Evolutionary conservation across 2,329 filamentous ascomycete species (phyloP).

Genomic region (Xylariomycetidae sp.): DNA sequence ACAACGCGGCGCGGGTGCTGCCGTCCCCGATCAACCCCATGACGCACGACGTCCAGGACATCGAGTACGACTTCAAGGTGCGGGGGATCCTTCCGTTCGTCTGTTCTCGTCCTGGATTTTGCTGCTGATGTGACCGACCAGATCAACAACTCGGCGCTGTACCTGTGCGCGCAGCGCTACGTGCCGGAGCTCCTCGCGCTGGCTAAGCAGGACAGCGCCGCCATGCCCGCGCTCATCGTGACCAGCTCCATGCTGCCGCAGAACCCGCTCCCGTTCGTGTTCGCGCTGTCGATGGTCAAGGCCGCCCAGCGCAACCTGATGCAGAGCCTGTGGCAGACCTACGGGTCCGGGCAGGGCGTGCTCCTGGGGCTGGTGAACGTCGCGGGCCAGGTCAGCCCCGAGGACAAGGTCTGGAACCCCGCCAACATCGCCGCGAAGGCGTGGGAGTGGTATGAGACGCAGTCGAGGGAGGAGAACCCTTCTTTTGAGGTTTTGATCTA

Average conservation of each 20-base stretch:
- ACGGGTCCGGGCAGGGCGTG: constrained; percentile 31
- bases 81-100: too few species aligned
- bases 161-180: constrained; percentile 25
- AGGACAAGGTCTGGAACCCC: constrained; percentile 36
- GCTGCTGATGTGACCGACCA: constrained; percentile 21
- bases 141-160: constrained; percentile 42
- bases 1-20: constrained; percentile 45
- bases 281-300: constrained; percentile 44
- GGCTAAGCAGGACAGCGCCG: constrained; percentile 18
- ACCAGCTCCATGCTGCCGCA: constrained; percentile 42
- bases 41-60: constrained; percentile 34
- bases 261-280: constrained; percentile 38
- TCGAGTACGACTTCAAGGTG: constrained; percentile 45
- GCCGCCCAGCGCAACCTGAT: constrained; percentile 45
- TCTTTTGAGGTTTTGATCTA: neutral
- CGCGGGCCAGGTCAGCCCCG: constrained; percentile 34
- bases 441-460: constrained; percentile 38
- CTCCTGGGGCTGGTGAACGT: constrained; percentile 42
- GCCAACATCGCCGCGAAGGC: constrained; percentile 37
- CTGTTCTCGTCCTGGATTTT: too few species aligned
- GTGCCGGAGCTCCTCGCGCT: constrained; percentile 35
- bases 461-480: constrained; percentile 22
- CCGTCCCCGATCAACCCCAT: constrained; percentile 36
- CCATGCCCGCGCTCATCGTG: constrained; percentile 41
- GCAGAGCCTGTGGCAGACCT: constrained; percentile 35